These are phyloP conservation scores for Kurtzmaniella natalensis DNA, from an alignment of 1,139 yeast genomes.

Conservation along the genomic window DNA sequence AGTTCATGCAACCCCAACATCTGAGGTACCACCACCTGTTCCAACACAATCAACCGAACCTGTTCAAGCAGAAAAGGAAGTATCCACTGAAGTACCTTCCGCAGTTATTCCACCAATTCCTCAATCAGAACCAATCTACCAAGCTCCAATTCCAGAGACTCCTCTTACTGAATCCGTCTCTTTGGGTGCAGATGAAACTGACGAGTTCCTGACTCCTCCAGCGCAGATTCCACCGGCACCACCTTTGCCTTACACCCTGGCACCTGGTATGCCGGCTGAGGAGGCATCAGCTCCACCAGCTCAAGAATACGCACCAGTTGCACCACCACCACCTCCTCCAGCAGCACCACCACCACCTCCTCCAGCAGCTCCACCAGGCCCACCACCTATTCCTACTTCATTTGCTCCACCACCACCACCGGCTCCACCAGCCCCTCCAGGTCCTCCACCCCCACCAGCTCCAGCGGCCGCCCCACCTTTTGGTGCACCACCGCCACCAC, in stretches of 20 bases:
- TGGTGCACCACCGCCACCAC: conserved; percentile 20
- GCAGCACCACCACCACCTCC: conserved; percentile 9
- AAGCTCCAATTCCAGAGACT: conserved; percentile 7
- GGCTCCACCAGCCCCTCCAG: conserved; percentile 30
- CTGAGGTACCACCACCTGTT: conserved; percentile 8
- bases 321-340: conserved; percentile 12
- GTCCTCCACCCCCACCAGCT: conserved; percentile 16
- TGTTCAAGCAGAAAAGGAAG: neutral
- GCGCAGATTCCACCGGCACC: conserved; percentile 4
- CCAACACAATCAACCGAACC: conserved; percentile 7
- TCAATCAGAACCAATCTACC: conserved; percentile 11
- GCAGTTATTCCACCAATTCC: conserved; percentile 8
- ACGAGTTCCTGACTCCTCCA: conserved; percentile 11
- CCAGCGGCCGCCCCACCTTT: conserved; percentile 14
- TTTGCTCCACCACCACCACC: conserved; percentile 19
- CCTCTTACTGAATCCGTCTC: conserved; percentile 10
- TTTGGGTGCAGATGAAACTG: conserved; percentile 6
- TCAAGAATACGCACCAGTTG: conserved; percentile 19
- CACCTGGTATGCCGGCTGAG: too few species aligned
- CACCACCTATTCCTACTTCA: conserved; percentile 14
- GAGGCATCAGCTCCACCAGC: conserved; percentile 16
- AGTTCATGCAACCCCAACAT: conserved; percentile 19
- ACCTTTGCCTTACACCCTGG: conserved; percentile 9
- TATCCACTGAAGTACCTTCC: neutral
- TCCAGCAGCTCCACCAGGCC: conserved; percentile 9